Evolutionary conservation across 139 green algal genomes (phyloP), one percentile per base, ranked within the genome.

Genomic region (Deuterostichococcus epilithicus): DNA sequence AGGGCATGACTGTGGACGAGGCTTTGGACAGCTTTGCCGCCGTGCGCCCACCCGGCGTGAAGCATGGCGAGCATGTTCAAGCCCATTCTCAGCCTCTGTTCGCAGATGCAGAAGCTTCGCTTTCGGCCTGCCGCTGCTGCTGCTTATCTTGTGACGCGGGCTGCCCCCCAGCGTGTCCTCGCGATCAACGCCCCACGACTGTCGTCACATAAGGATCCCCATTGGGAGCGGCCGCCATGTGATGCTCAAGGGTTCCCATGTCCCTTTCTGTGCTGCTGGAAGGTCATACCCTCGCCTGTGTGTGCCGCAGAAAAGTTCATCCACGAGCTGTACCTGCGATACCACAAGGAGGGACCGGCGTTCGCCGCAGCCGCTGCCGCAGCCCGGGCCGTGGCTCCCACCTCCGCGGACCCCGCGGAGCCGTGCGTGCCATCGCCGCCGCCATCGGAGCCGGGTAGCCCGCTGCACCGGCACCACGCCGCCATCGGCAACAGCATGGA

Each of bases 21-120:
- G 92, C 92, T 4, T 78, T 97, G 73, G 82, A 81, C 18, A 76
- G 79, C 36, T 97, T 97, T 80, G 85, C 81, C 3, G 68, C 70
- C 3, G 80, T 89, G 3, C 82, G 92, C 22, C 88, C 91, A 0
- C 92, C 92, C 0, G 92, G 92, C 0, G 88, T 97, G 13, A 93
- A 92, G 82, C 92, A 97, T 72, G 87, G 58, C 66, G 45, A 69
- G 26, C 37, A 20, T 15, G 10, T n/a, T 73, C 33, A 10, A 45
- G 47, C 65, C 70, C n/a, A 73, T 72, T 72, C 8, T 72, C 66
- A 72, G n/a, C 28, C 59, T 68, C n/a, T 68, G 28, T 30, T 30
- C 28, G n/a, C n/a, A n/a, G n/a, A n/a, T n/a, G n/a, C n/a, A n/a
- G n/a, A n/a, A n/a, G n/a, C n/a, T n/a, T n/a, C n/a, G n/a, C n/a